Conservation (phyloP, 345 rosid species). For the sweet orange (Citrus sinensis) region DVS_A1.0 CM039164.1:5374501-5375000, state of each 20-base stretch:
- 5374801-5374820: slow-evolving; percentile 86
- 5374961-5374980: background rate
- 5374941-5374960: slow-evolving; percentile 2
- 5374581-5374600: background rate
- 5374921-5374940: slow-evolving; percentile 9
- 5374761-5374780: slow-evolving; percentile 59
- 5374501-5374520: background rate
- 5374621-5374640: background rate
- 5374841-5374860: slow-evolving; percentile 81
- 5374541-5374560: background rate
- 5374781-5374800: slow-evolving; percentile 89
- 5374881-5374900: slow-evolving; percentile 79
- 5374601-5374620: background rate
- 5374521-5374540: background rate
- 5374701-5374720: slow-evolving; percentile 41
- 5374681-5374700: background rate
- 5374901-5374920: slow-evolving; percentile 33
- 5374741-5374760: slow-evolving; percentile 63
- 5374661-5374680: background rate
- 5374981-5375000: background rate
- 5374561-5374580: background rate
- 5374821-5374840: slow-evolving; percentile 56
- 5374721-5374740: slow-evolving; percentile 67
- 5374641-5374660: background rate
- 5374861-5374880: slow-evolving; percentile 84